A percentile compares a stretch with the other conserved stretches of the same genome.
phyloP scores from a whole-genome alignment of 208 protist genomes.

The Acanthamoeba royreba region DNA sequence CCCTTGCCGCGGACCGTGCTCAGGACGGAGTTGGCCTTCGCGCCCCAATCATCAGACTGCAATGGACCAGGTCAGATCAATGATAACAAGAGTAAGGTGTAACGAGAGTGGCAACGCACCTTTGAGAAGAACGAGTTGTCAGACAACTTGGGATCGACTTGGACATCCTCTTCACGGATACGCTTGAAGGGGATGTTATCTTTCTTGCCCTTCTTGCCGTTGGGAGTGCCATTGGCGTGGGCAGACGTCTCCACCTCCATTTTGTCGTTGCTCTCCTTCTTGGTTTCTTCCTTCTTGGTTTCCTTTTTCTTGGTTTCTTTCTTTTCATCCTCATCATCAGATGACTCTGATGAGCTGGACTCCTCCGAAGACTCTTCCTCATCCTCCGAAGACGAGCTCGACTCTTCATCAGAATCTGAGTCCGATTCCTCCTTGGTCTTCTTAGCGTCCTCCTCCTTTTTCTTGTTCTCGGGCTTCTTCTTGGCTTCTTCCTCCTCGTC shows the following conservation, averaged over 20 bases:
- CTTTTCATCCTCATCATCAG: background rate
- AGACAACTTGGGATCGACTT: slow-evolving; percentile 6
- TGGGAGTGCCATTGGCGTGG: background rate
- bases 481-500: slow-evolving; percentile 25
- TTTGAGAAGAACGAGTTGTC: slow-evolving; percentile 70
- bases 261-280: slow-evolving; percentile 4
- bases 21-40: slow-evolving; percentile 58
- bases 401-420: background rate
- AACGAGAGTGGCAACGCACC: background rate
- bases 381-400: background rate
- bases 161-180: slow-evolving; percentile 22
- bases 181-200: slow-evolving; percentile 51
- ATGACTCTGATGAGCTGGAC: background rate
- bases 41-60: slow-evolving; percentile 55
- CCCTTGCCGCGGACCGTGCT: slow-evolving; percentile 64
- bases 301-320: background rate
- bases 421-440: background rate
- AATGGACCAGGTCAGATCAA: background rate
- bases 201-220: background rate
- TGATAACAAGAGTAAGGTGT: background rate
- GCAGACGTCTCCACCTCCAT: slow-evolving; percentile 11
- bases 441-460: background rate
- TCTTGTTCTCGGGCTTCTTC: background rate
- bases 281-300: background rate
- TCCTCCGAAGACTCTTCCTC: background rate